Evolutionary conservation across 2,329 filamentous ascomycete species (phyloP), one percentile per base, ranked within the genome.

Genomic region (Ambrosiella xylebori): DNA sequence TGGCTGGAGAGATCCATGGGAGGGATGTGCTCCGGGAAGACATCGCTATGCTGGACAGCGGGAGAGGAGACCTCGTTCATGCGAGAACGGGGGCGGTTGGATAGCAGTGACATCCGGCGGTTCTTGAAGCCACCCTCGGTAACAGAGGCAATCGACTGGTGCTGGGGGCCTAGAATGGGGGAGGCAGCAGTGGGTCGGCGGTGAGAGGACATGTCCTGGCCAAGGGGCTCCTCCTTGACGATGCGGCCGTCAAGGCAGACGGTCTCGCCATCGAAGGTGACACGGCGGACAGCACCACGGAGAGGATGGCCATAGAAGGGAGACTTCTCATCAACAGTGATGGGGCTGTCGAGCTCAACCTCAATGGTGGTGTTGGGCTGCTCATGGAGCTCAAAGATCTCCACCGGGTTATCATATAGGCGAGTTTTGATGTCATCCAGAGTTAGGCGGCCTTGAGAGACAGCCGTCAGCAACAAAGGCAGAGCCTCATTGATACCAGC

Each of bases 341-440:
- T 68, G 59, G 69, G 68, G 50, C 86, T 80, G 66, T 88, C 85
- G 64, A 89, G 75, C 70, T 89, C 86, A 19, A 87, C 77, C 72
- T 90, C 86, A 40, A 90, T 76, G 4, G 79, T 80, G 41, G 84
- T 82, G 60, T 82, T 82, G n/a, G 77, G 71, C 70, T 90, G 86
- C 64, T 90, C 86, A 63, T 90, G 86, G 55, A 90, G 77, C 72
- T 90, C 85, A 64, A 90, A 90, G 64, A 90, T 89, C 66, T 79
- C 78, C 72, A 85, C 86, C 2, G 86, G 86, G 67, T 88, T 89
- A 66, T 87, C 82, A 67, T 89, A 85, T 52, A 90, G 76, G 47
- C 84, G 80, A 58, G 71, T 67, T 66, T 80, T 84, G 67, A 90
- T 77, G 66, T 90, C 85, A 38, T 89, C 84, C 40, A 89, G 70